phyloP scores from a whole-genome alignment of 164 flowering plant species.

The Tinospora cordifolia region DNA sequence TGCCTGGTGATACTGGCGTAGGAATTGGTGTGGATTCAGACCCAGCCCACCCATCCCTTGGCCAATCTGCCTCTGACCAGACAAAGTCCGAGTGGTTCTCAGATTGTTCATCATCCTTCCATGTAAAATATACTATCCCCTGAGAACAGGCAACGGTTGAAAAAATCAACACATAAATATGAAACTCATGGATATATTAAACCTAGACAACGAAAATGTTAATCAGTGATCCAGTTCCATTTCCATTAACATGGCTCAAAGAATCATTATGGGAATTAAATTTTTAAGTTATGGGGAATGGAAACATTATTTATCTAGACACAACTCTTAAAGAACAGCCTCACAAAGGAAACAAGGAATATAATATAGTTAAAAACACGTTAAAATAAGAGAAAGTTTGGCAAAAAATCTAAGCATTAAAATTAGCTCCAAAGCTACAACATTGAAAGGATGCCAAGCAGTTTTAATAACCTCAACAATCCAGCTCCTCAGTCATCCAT shows the following conservation, averaged over 20 bases:
- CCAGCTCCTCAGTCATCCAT: too few species aligned
- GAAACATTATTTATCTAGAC: background rate
- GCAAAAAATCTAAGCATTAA: too few species aligned
- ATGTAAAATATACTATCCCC: slow-evolving; percentile 72
- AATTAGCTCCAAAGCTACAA: too few species aligned
- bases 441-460: too few species aligned
- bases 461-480: too few species aligned
- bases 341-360: too few species aligned
- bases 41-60: slow-evolving; percentile 80
- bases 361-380: too few species aligned
- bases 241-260: background rate
- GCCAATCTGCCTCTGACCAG: slow-evolving; percentile 96
- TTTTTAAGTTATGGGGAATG: background rate
- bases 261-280: background rate
- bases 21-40: slow-evolving; percentile 76
- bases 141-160: slow-evolving; percentile 23
- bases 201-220: background rate
- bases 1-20: slow-evolving; percentile 69
- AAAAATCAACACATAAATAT: background rate
- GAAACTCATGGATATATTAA: background rate
- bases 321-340: too few species aligned
- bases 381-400: too few species aligned
- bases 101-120: slow-evolving; percentile 38
- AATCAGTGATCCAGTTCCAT: background rate
- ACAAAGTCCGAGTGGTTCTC: slow-evolving; percentile 40